These are phyloP conservation scores for Trypanosoma lewisi DNA, from an alignment of 208 protist species.

Conservation along the genomic window DNA sequence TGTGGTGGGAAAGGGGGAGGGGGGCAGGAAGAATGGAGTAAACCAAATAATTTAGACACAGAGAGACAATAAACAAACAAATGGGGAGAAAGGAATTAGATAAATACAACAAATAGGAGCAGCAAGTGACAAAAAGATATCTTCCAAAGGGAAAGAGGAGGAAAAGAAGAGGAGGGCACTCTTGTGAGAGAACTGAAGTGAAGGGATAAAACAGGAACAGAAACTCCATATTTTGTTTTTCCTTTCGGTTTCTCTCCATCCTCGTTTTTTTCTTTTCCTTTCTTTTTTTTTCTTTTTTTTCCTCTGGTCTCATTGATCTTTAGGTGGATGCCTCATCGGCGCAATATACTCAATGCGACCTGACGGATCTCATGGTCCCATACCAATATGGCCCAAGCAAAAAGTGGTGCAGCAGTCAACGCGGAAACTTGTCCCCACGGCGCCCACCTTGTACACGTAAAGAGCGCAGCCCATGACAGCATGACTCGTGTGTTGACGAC, in stretches of 20 bases:
- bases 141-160: conserved; percentile 9
- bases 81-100: no score
- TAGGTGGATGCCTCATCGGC: not conserved
- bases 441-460: conserved; percentile 12
- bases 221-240: not conserved
- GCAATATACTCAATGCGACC: not conserved
- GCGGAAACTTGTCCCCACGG: not conserved
- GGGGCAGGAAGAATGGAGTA: conserved; percentile 6
- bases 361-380: conserved; percentile 20
- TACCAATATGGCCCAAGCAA: not conserved
- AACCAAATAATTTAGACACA: conserved; percentile 1
- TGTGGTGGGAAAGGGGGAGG: not conserved
- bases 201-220: not conserved
- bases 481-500: conserved; percentile 11
- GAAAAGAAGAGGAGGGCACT: not conserved
- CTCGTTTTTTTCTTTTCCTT: not conserved
- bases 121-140: conserved; percentile 24
- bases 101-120: no score
- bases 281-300: not conserved
- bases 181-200: not conserved
- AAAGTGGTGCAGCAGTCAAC: conserved; percentile 5
- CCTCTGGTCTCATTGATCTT: not conserved
- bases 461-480: conserved; percentile 10
- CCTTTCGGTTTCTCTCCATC: not conserved
- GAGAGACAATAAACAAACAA: not conserved